Base-by-base conservation (phyloP, 495 filamentous ascomycete species). In the Penicillium angulare region DNA sequence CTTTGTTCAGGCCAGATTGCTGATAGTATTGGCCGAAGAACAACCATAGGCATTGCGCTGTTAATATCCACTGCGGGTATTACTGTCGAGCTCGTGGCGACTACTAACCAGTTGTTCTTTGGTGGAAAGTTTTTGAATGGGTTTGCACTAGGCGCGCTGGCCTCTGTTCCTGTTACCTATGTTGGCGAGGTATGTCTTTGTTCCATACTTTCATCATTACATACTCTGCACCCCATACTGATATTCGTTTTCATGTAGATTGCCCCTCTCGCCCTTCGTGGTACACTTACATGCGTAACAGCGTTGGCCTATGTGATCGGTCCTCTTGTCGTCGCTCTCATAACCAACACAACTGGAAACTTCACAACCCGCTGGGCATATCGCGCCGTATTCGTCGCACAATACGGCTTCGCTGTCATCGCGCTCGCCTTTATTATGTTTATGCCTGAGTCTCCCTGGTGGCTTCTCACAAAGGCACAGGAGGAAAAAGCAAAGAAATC, bases 121-220 rank as follows among this genome's bases (percentile, higher is more conserved):
- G 55, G 50, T 23, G 64, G 66, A 6, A 69, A 69, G 46, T 61
- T 69, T 21, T 18, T 69, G 20, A 67, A 65, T 50, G 66, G 66
- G 2, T 65, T 65, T 52, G 61, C 55, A 0, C 31, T 61, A 23
- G 66, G 66, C 3, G 55, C 43, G 13, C 40, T 67, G 26, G 43
- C 52, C 12, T 44, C 66, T 15, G 49, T 63, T 7, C 47, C 56
- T 9, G 36, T 60, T 18, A 63, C 66, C 13, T 67, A 67, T 50
- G 41, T 69, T 24, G 66, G 66, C 29, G 66, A 69, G 43, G 54
- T 56, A 18, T 31, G 48, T 43, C n/a, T n/a, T n/a, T n/a, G n/a
- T n/a, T n/a, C 35, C 20, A 22, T 20, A 6, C 8, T 21, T 10
- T 34, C 16, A 20, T 10, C 4, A n/a, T 17, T 1, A 2, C 23